These are phyloP conservation scores for Xylariales sp. DNA, from an alignment of 2,329 filamentous ascomycete species.

Conservation along the genomic window DNA sequence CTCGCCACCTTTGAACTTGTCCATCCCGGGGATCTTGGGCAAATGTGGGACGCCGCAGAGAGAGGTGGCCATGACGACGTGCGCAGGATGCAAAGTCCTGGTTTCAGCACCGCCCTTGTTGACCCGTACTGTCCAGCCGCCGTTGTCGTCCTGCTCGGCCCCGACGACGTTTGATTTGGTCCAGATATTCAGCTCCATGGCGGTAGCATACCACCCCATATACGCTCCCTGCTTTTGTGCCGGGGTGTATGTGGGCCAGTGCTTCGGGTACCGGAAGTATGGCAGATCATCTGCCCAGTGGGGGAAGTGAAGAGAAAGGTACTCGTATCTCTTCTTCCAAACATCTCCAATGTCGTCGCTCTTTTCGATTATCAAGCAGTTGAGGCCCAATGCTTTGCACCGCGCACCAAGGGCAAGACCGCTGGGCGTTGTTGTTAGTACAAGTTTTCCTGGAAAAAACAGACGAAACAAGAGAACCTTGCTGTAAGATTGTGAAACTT, in stretches of 20 bases:
- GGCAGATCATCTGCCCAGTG: conserved; percentile 34
- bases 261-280: conserved; percentile 35
- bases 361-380: conserved; percentile 34
- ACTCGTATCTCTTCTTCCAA: conserved; percentile 41
- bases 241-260: conserved; percentile 37
- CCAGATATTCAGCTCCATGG: conserved; percentile 67
- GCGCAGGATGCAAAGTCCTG: conserved; percentile 54
- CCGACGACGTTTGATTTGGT: conserved; percentile 43
- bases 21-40: conserved; percentile 52
- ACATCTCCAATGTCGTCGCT: conserved; percentile 40
- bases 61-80: conserved; percentile 64
- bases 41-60: conserved; percentile 63
- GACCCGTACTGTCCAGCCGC: conserved; percentile 45
- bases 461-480: too few relatives aligned
- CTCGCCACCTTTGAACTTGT: conserved; percentile 48
- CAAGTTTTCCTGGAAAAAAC: too few relatives aligned
- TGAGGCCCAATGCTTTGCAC: conserved; percentile 16
- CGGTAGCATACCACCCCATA: conserved; percentile 50
- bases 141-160: conserved; percentile 44
- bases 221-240: conserved; percentile 40
- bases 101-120: conserved; percentile 31
- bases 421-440: conserved; percentile 3
- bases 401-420: conserved; percentile 31
- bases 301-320: conserved; percentile 12
- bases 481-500: background rate